A percentile compares a stretch with the other conserved stretches of the same genome.
Conservation (phyloP, 371 early-diverging fungal species). For the Rhizopus sp. region DNA sequence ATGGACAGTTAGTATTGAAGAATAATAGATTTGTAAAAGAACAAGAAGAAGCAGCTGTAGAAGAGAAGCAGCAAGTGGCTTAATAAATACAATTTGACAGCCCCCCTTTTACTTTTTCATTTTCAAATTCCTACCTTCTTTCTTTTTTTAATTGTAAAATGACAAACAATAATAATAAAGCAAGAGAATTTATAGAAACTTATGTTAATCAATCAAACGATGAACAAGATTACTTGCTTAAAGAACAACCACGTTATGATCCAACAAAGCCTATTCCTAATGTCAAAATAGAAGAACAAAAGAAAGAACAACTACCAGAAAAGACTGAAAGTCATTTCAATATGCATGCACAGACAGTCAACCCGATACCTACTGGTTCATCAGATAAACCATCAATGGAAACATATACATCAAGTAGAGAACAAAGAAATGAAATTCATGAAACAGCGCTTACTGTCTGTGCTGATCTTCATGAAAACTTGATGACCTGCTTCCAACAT, state of each 20-base stretch:
- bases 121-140: neutral
- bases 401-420: conserved; percentile 23
- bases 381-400: neutral
- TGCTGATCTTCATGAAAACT: conserved; percentile 55
- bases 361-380: conserved; percentile 23
- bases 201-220: conserved; percentile 34
- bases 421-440: conserved; percentile 56
- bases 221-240: conserved; percentile 28
- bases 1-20: conserved; percentile 46
- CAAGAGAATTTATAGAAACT: conserved; percentile 47
- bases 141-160: conserved; percentile 9
- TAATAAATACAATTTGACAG: neutral
- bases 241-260: conserved; percentile 46
- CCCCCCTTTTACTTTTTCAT: conserved; percentile 1
- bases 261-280: conserved; percentile 30
- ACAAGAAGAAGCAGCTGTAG: neutral
- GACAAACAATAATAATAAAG: conserved; percentile 25
- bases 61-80: neutral
- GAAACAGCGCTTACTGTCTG: conserved; percentile 54
- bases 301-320: conserved; percentile 3
- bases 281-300: conserved; percentile 14
- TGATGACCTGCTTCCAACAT: conserved; percentile 54
- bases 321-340: conserved; percentile 12
- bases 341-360: conserved; percentile 27
- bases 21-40: conserved; percentile 47